These are phyloP conservation scores for Mrakia blollopis DNA, from an alignment of 768 basidiomycete genomes.

Conservation along the genomic window DNA sequence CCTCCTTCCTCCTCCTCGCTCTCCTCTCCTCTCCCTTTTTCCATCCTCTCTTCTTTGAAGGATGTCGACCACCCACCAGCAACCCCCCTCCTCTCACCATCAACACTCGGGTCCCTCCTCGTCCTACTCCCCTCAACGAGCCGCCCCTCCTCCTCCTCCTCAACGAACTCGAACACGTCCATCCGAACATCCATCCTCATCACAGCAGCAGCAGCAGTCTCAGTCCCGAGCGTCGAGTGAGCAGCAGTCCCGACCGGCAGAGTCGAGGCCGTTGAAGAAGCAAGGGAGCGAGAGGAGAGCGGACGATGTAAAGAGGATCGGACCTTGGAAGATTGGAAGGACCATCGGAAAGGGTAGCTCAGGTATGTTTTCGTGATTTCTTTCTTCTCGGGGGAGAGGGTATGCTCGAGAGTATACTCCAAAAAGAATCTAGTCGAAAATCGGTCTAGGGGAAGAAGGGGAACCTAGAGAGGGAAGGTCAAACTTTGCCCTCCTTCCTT, in stretches of 20 bases:
- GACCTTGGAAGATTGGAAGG: constrained; percentile 75
- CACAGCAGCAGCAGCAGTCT: not conserved
- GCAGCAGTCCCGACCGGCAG: constrained; percentile 11
- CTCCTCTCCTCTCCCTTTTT: not conserved
- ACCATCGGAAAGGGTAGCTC: constrained; percentile 78
- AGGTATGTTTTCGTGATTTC: constrained; percentile 49
- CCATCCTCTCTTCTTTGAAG: not conserved
- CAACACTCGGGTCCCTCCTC: not conserved
- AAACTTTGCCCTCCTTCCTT: not conserved
- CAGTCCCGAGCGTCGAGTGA: constrained; percentile 1
- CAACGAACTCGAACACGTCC: not conserved
- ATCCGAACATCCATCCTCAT: not conserved
- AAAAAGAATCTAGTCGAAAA: not conserved
- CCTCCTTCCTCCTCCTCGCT: not conserved
- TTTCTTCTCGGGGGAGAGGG: constrained; percentile 1
- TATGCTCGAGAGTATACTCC: not conserved
- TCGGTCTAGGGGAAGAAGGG: not conserved
- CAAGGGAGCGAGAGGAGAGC: not conserved
- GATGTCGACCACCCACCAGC: not conserved
- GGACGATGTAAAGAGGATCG: constrained; percentile 52
- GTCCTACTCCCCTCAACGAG: constrained; percentile 6
- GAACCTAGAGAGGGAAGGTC: not conserved
- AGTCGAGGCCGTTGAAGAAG: not conserved
- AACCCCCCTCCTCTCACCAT: not conserved
- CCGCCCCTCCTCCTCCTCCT: constrained; percentile 10